Evolutionary conservation across 208 protist species (phyloP).

Genomic region (Ichthyophonus hoferi): DNA sequence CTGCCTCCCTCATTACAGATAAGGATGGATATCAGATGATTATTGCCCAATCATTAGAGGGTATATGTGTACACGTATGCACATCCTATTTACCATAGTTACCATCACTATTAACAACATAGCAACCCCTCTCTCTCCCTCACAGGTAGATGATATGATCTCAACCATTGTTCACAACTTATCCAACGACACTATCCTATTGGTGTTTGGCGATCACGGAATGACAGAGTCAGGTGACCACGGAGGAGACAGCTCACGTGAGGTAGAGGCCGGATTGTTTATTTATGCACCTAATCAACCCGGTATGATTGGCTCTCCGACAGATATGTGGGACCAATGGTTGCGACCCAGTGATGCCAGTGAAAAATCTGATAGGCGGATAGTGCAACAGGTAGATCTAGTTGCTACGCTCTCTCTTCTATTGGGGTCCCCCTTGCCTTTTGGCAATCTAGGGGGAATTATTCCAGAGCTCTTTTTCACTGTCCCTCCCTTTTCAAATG

Average conservation of each 20-base stretch:
- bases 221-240: conserved; percentile 32
- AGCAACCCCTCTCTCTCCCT: too few relatives aligned
- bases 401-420: conserved; percentile 27
- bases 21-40: too few relatives aligned
- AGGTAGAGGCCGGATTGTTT: conserved; percentile 18
- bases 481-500: neutral
- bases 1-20: too few relatives aligned
- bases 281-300: neutral
- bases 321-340: neutral
- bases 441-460: conserved; percentile 24
- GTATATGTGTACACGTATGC: too few relatives aligned
- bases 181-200: conserved; percentile 1
- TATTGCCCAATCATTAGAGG: too few relatives aligned
- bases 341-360: neutral
- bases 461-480: conserved; percentile 21
- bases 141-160: neutral
- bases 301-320: neutral
- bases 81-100: too few relatives aligned
- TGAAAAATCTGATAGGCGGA: neutral
- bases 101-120: too few relatives aligned
- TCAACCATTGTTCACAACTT: neutral
- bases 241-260: conserved; percentile 3
- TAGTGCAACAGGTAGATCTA: conserved; percentile 37
- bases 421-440: conserved; percentile 40
- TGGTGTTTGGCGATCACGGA: conserved; percentile 34